Evolutionary conservation across 108 stramenopile genomes (phyloP).

Genomic region (Craspedostauros australis): DNA sequence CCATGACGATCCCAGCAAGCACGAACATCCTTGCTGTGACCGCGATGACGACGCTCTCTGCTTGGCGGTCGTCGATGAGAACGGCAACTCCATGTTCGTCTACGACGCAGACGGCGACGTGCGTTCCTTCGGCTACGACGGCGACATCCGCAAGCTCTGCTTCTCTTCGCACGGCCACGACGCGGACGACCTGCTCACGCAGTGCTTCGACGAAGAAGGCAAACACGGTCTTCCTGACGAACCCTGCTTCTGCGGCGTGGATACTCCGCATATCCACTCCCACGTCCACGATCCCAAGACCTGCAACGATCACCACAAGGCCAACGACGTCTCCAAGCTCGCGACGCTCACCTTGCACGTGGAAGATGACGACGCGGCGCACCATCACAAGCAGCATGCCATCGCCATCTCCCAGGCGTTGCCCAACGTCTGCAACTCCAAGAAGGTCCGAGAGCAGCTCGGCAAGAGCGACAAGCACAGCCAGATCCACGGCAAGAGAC

Average conservation of each 20-base stretch:
- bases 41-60: too few species aligned
- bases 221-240: slow-evolving; percentile 47
- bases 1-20: too few species aligned
- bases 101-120: slow-evolving; percentile 10
- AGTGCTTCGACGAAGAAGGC: slow-evolving; percentile 49
- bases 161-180: slow-evolving; percentile 40
- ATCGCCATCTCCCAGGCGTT: slow-evolving; percentile 2
- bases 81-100: slow-evolving; percentile 10
- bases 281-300: slow-evolving; percentile 27
- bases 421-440: slow-evolving; percentile 19
- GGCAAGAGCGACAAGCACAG: too few species aligned
- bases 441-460: too few species aligned
- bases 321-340: background rate
- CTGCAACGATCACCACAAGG: slow-evolving; percentile 10
- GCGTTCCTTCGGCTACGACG: slow-evolving; percentile 1
- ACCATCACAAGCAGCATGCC: too few species aligned
- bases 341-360: background rate
- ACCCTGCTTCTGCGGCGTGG: slow-evolving; percentile 40
- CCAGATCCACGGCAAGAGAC: too few species aligned
- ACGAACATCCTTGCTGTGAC: too few species aligned
- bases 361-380: background rate
- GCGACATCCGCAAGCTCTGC: slow-evolving; percentile 20
- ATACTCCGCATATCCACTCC: slow-evolving; percentile 49
- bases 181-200: slow-evolving; percentile 35
- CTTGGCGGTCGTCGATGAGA: slow-evolving; percentile 13